Base-by-base conservation (phyloP, 2,329 filamentous ascomycete genomes). In the Microdochium nivale region DNA sequence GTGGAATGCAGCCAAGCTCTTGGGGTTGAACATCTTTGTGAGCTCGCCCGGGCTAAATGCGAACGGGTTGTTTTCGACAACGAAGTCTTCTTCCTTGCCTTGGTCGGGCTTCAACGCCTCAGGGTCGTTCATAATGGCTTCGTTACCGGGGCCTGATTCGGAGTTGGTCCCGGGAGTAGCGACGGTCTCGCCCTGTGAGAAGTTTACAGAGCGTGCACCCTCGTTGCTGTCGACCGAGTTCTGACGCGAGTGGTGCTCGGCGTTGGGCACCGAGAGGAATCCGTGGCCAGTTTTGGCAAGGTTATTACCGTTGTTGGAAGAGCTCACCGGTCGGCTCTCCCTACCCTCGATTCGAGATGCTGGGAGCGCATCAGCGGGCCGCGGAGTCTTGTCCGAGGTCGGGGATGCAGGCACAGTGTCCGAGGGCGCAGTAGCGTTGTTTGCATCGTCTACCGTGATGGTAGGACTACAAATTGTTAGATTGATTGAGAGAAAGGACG, bases 11-110 rank as follows among this genome's bases (percentile, higher is more conserved):
- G 85, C 75, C 53, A 95, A 70, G 55, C 83, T 95, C 72, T 96
- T 96, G 3, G 91, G 91, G 64, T 95, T 94, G 55, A 92, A 82
- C 71, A 96, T 79, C 68, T 95, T 96, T 60, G 84, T 86, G 56
- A 96, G 75, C 62, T 95, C 85, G 14, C 91, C 90, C 2, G 87
- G 87, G 2, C 84, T 82, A 64, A 90, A 96, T 16, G 89, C 90
- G 62, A 96, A 96, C 0, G 86, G 86, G 65, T 94, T 95, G 65
- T 90, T 76, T 5, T 85, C 77, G 11, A 92, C 83, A 14, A 80
- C 60, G 60, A 95, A 96, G 55, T 92, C 88, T 19, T 71, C 75
- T 64, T 91, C 87, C 50, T 84, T 87, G 7, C 88, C 87, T 35
- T 81, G 77, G 63, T 95, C 89, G 0, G 90, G 87, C 49, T 77